phyloP scores from a whole-genome alignment of 441 rosid genomes.

The Mallotus japonicus region DNA sequence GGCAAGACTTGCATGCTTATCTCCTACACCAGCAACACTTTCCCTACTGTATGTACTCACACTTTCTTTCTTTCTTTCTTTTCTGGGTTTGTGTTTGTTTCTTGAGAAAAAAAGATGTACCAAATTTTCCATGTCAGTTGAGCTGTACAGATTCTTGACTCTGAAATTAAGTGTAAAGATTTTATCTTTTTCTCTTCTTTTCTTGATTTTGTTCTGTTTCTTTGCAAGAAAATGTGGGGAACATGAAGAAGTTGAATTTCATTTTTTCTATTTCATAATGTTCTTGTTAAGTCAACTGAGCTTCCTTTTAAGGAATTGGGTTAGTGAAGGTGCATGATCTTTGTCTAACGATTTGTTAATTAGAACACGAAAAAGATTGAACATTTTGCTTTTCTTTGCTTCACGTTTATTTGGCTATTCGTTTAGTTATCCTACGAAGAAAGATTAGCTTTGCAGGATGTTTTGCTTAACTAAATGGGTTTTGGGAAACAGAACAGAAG shows the following conservation, averaged over 20 bases:
- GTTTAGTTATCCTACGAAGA: not conserved
- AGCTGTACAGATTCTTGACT: not conserved
- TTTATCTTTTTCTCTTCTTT: not conserved
- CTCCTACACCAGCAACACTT: slow-evolving; percentile 94
- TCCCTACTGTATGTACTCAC: slow-evolving; percentile 66
- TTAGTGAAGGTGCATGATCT: not conserved
- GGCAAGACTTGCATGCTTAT: slow-evolving; percentile 98
- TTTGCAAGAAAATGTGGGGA: slow-evolving; percentile 19
- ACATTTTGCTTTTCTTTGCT: not conserved
- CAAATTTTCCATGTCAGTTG: slow-evolving; percentile 1
- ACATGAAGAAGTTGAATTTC: not conserved
- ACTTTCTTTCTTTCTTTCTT: slow-evolving; percentile 5
- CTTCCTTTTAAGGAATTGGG: not conserved
- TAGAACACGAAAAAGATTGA: slow-evolving; percentile 3
- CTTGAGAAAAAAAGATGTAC: slow-evolving; percentile 19
- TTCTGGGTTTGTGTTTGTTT: slow-evolving; percentile 17
- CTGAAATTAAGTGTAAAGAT: not conserved
- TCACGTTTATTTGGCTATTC: not conserved
- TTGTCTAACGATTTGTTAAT: not conserved
- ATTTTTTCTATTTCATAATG: not conserved
- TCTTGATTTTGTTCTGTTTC: not conserved
- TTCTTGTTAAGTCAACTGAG: not conserved
- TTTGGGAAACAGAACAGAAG: not conserved
- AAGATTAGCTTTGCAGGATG: not conserved
- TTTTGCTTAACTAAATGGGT: not conserved